phyloP scores from a whole-genome alignment of 2,329 filamentous ascomycete genomes.

The Claviceps lovelessii region DNA sequence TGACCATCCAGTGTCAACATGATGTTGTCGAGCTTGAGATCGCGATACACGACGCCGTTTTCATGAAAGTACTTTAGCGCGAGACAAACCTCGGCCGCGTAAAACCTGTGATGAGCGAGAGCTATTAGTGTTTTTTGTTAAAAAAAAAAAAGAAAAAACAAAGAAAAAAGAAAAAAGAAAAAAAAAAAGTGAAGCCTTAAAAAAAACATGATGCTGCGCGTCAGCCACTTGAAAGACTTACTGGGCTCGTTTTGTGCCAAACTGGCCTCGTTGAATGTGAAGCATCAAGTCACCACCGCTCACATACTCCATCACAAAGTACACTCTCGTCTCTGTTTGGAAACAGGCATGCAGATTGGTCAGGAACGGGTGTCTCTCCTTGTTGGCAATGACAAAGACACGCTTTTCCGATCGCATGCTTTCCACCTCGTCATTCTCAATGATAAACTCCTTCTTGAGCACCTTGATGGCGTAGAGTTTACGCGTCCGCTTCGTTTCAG shows the following conservation, averaged over 20 bases:
- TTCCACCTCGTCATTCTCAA: constrained; percentile 97
- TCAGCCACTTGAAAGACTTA: constrained; percentile 33
- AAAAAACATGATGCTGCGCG: too few species aligned
- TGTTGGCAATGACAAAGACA: constrained; percentile 92
- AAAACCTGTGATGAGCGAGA: constrained; percentile 48
- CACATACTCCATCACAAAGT: constrained; percentile 99
- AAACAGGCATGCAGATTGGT: constrained; percentile 94
- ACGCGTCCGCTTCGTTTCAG: constrained; percentile 84
- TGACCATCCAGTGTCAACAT: constrained; percentile 88
- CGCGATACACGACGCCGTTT: constrained; percentile 96
- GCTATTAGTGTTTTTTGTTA: constrained; percentile 8
- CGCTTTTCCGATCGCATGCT: constrained; percentile 95
- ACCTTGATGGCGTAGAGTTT: constrained; percentile 97
- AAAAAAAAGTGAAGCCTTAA: too few species aligned
- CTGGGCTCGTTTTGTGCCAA: constrained; percentile 91
- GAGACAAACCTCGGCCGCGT: constrained; percentile 91
- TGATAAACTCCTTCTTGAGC: constrained; percentile 98
- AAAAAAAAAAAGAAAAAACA: too few species aligned
- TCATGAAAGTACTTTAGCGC: constrained; percentile 99
- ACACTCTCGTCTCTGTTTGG: constrained; percentile 94
- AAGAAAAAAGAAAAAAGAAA: not conserved
- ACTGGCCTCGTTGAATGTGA: constrained; percentile 93
- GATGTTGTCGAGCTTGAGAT: constrained; percentile 88
- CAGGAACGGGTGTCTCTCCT: constrained; percentile 90
- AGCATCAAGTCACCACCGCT: constrained; percentile 98